Conservation (phyloP, 768 basidiomycete genomes). For the Suillus americanus region DNA sequence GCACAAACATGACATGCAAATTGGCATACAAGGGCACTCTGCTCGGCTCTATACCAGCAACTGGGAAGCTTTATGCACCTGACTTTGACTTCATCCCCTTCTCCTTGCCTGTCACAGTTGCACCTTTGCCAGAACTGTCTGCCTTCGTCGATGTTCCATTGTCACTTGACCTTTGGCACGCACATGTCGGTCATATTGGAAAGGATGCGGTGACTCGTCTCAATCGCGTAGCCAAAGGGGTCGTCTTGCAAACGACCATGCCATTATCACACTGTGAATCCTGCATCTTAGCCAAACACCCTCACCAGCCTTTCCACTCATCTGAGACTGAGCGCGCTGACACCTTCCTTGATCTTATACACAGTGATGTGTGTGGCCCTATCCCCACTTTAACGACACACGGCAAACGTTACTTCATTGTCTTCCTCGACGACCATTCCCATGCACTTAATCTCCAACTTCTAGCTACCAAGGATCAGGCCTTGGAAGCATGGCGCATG, state of each 20-base stretch:
- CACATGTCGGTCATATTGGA: neutral
- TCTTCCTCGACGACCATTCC: constrained; percentile 12
- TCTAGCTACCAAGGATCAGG: neutral
- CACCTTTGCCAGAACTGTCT: neutral
- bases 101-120: neutral
- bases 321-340: neutral
- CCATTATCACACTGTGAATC: neutral
- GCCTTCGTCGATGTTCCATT: neutral
- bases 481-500: neutral
- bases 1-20: neutral
- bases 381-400: constrained; percentile 3
- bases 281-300: neutral
- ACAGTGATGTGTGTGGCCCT: too few species aligned
- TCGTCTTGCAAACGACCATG: accelerated
- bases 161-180: neutral
- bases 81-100: neutral
- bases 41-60: neutral
- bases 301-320: neutral
- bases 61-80: neutral
- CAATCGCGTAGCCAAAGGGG: neutral
- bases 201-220: neutral
- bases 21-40: accelerated
- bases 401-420: constrained; percentile 11
- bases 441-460: constrained; percentile 14
- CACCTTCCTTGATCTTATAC: too few species aligned